Base-by-base conservation (phyloP, 805 yeast genomes). In the Ogataea trehalophila region DNA sequence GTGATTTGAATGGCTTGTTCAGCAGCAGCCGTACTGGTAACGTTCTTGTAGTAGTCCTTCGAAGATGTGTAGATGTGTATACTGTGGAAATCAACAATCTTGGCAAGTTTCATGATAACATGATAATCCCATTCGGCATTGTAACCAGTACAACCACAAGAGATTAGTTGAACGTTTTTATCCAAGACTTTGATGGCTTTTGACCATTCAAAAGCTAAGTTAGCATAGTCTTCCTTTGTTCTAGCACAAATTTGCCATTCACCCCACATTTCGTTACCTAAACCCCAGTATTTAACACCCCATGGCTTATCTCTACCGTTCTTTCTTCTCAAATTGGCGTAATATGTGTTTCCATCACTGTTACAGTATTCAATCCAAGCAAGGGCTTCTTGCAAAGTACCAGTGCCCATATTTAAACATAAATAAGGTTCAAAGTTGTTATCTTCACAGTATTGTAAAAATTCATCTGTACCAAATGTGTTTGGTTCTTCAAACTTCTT, bases 261-360 rank as follows among this genome's bases (percentile, higher is more conserved):
- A 16, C 70, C 70, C 66, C 66, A 66, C 23, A 66, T 67, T 51
- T 66, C 70, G 45, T 66, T 66, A 13, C 70, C 70, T 17, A 66
- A 54, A 6, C 67, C 62, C 70, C 70, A 66, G 47, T 66, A 66
- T 52, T 66, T 66, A 40, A 66, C 68, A 35, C 59, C 58, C 41
- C 63, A 66, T 16, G 70, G 70, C 47, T 65, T 58, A 13, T 57
- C 60, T 47, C 60, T 67, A 5, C 70, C 70, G 43, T 66, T 63
- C 34, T 59, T 54, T 40, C 70, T 57, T 36, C 70, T 53, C 22
- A 66, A 47, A 41, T 66, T 66, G 33, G 70, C 70, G 44, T 65
- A 66, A 44, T 63, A 63, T 5, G 70, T 66, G 47, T 66, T 55
- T 13, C 52, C 54, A 39, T 54, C 54, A 7, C 66, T 59, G 46